Evolutionary conservation across 116 monocot genomes (phyloP).

Genomic region (Papilionanthe hybrid): DNA sequence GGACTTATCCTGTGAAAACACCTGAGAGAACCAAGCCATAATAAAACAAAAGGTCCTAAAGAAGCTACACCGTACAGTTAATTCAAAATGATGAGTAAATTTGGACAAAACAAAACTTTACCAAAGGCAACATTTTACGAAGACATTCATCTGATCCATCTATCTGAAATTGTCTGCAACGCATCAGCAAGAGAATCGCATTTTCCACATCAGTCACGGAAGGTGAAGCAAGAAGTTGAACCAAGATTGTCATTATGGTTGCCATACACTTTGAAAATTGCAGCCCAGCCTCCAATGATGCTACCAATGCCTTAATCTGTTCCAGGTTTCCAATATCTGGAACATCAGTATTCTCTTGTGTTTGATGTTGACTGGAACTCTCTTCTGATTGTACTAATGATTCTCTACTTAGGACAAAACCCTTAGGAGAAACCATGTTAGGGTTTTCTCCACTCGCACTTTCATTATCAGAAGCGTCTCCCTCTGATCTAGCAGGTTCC

Average conservation of each 20-base stretch:
- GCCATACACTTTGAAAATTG: conserved; percentile 73
- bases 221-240: conserved; percentile 87
- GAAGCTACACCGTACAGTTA: neutral
- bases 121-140: conserved; percentile 91
- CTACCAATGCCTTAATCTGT: conserved; percentile 91
- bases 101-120: conserved; percentile 21
- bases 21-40: conserved; percentile 31
- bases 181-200: conserved; percentile 86
- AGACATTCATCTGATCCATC: conserved; percentile 95
- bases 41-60: neutral
- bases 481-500: conserved; percentile 30
- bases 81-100: neutral
- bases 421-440: conserved; percentile 2
- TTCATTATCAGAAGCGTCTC: conserved; percentile 5
- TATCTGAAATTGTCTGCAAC: conserved; percentile 95
- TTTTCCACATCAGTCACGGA: conserved; percentile 89
- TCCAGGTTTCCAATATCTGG: conserved; percentile 79
- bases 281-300: conserved; percentile 91
- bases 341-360: conserved; percentile 23
- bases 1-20: conserved; percentile 92
- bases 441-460: neutral
- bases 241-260: conserved; percentile 64
- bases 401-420: conserved; percentile 3
- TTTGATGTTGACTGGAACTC: conserved; percentile 38
- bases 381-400: conserved; percentile 10